A percentile compares a stretch with the other conserved stretches of the same genome.
phyloP scores from a whole-genome alignment of 352 stramenopile genomes.

The Phytophthora hibernalis region DNA sequence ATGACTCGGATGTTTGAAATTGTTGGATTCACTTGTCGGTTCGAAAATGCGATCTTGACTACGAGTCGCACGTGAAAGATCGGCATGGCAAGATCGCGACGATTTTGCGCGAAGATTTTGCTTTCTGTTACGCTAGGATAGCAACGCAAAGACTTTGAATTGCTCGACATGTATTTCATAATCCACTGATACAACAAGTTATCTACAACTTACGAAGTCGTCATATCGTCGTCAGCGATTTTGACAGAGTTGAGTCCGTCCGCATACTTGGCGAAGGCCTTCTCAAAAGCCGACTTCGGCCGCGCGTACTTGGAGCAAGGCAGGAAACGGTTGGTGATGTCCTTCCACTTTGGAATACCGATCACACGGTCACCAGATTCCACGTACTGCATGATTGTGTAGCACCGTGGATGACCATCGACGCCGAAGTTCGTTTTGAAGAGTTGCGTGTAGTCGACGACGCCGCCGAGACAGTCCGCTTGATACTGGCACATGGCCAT shows the following conservation, averaged over 20 bases:
- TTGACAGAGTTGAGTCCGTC: neutral
- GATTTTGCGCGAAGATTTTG: too few relatives aligned
- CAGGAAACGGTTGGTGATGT: constrained; percentile 48
- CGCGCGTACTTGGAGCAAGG: constrained; percentile 31
- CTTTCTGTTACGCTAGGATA: too few relatives aligned
- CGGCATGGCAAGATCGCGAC: too few relatives aligned
- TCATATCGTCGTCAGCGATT: too few relatives aligned
- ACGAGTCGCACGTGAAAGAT: constrained; percentile 1
- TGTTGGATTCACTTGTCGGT: neutral
- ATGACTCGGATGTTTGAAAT: neutral
- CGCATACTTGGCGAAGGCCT: neutral
- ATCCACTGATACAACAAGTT: too few relatives aligned
- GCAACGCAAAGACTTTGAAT: neutral
- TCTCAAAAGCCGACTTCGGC: constrained; percentile 9
- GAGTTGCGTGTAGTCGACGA: constrained; percentile 49
- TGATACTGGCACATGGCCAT: constrained; percentile 60
- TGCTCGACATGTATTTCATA: too few relatives aligned
- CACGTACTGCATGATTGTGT: constrained; percentile 46
- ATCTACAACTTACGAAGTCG: neutral
- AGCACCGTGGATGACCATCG: constrained; percentile 60
- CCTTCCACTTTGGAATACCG: constrained; percentile 55
- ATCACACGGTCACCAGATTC: constrained; percentile 46
- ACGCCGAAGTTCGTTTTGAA: constrained; percentile 60
- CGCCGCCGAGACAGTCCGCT: constrained; percentile 55
- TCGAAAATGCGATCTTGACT: neutral